A percentile compares a stretch with the other conserved stretches of the same genome.
These are phyloP conservation scores for Diaporthe destruens DNA, from an alignment of 2,329 filamentous ascomycete genomes.

Conservation along the genomic window DNA sequence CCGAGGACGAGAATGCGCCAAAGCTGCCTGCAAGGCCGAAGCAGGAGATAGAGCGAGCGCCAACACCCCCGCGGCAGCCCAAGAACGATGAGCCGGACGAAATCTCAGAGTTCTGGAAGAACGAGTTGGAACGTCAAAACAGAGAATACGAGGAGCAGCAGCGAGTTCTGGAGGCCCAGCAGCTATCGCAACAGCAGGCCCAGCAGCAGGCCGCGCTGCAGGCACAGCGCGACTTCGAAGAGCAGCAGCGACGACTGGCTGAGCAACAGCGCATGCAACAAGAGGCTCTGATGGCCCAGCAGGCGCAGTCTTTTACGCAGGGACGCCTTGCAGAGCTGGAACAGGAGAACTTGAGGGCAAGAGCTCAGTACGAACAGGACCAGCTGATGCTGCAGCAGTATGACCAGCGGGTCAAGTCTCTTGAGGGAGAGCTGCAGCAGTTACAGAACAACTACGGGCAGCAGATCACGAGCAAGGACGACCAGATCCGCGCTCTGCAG, in stretches of 20 bases:
- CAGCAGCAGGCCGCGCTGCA: constrained; percentile 88
- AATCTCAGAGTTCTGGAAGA: constrained; percentile 98
- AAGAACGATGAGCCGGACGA: constrained; percentile 88
- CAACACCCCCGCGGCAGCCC: constrained; percentile 76
- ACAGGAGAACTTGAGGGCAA: constrained; percentile 92
- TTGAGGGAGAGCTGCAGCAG: constrained; percentile 88
- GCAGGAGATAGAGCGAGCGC: constrained; percentile 76
- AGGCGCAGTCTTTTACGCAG: constrained; percentile 93
- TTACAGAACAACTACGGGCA: constrained; percentile 86
- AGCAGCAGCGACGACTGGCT: constrained; percentile 87
- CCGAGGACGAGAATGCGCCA: constrained; percentile 86
- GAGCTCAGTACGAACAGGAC: constrained; percentile 96
- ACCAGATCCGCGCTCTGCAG: constrained; percentile 91
- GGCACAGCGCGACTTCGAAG: constrained; percentile 94
- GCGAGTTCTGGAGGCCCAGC: constrained; percentile 86
- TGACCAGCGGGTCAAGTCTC: constrained; percentile 90
- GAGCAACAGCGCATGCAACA: constrained; percentile 94
- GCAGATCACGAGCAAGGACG: constrained; percentile 90
- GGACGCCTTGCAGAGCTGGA: constrained; percentile 96
- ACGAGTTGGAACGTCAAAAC: constrained; percentile 89
- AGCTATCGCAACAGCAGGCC: constrained; percentile 81
- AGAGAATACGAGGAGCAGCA: constrained; percentile 97
- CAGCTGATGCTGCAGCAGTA: constrained; percentile 98
- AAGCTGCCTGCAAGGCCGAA: constrained; percentile 85
- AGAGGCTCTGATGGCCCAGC: constrained; percentile 88